phyloP scores from a whole-genome alignment of 495 filamentous ascomycete species.

The Cryomyces antarcticus region DNA sequence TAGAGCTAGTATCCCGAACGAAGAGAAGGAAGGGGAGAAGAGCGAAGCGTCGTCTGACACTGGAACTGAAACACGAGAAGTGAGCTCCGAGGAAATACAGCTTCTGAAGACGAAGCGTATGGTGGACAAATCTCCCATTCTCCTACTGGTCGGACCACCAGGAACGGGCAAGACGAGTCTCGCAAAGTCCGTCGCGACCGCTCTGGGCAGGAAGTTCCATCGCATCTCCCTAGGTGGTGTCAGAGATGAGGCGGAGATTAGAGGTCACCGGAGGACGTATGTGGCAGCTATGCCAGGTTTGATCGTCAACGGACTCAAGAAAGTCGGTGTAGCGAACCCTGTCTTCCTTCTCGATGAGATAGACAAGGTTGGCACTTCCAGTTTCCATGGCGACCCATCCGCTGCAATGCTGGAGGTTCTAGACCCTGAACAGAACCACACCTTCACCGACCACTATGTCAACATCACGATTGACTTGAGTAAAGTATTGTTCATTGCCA shows the following conservation, averaged over 20 bases:
- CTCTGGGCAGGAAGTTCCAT: conserved; percentile 88
- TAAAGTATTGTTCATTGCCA: conserved; percentile 97
- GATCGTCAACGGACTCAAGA: conserved; percentile 85
- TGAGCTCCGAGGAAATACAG: conserved; percentile 28
- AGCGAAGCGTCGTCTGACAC: conserved; percentile 28
- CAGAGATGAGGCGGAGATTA: conserved; percentile 88
- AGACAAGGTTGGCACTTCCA: conserved; percentile 85
- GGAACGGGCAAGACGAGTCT: conserved; percentile 94
- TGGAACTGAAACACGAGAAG: conserved; percentile 2
- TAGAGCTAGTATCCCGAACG: conserved; percentile 2
- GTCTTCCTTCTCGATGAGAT: conserved; percentile 97
- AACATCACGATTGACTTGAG: conserved; percentile 90
- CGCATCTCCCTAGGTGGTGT: conserved; percentile 94
- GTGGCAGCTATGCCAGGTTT: conserved; percentile 97
- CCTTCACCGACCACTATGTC: conserved; percentile 91
- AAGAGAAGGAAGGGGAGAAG: conserved; percentile 2
- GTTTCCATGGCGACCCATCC: conserved; percentile 88
- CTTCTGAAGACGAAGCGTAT: conserved; percentile 49
- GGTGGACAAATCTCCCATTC: conserved; percentile 88
- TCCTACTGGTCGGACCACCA: conserved; percentile 84
- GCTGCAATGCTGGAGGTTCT: conserved; percentile 98
- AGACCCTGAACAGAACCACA: conserved; percentile 92
- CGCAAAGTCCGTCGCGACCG: conserved; percentile 80
- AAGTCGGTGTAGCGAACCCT: conserved; percentile 88
- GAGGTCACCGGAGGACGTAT: conserved; percentile 89